These are phyloP conservation scores for Corinectria fuckeliana DNA, from an alignment of 2,329 filamentous ascomycete species.

Conservation along the genomic window DNA sequence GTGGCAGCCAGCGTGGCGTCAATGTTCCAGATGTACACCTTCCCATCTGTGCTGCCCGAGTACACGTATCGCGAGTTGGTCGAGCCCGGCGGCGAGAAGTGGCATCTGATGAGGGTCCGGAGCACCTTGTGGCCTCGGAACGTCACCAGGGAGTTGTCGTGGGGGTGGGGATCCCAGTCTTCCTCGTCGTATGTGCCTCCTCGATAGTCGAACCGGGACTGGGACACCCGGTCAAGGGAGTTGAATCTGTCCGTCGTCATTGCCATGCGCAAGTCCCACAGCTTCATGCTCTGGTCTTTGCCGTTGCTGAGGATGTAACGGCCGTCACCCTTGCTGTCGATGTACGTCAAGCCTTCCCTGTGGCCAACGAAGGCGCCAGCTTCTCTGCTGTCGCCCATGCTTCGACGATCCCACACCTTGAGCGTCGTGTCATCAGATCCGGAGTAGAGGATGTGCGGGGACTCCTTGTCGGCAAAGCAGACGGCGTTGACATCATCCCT, in stretches of 20 bases:
- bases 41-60: constrained; percentile 86
- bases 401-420: constrained; percentile 95
- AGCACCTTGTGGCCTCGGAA: constrained; percentile 90
- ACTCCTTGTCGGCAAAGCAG: constrained; percentile 87
- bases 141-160: constrained; percentile 93
- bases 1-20: constrained; percentile 82
- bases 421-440: constrained; percentile 93
- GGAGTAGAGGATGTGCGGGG: constrained; percentile 93
- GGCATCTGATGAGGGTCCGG: constrained; percentile 90
- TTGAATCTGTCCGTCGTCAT: constrained; percentile 73
- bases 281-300: constrained; percentile 96
- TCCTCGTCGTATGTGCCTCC: constrained; percentile 69
- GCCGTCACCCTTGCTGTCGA: constrained; percentile 74
- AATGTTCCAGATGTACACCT: constrained; percentile 91
- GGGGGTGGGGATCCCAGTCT: constrained; percentile 66
- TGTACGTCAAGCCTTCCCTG: constrained; percentile 70
- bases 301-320: constrained; percentile 90
- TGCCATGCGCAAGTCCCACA: constrained; percentile 94
- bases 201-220: constrained; percentile 76
- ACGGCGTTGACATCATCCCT: constrained; percentile 93
- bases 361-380: constrained; percentile 72
- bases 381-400: constrained; percentile 82
- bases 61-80: constrained; percentile 94
- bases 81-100: constrained; percentile 87
- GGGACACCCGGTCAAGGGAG: constrained; percentile 59